Conservation (phyloP, 495 filamentous ascomycete species). For the Xylaria nigripes region DNA sequence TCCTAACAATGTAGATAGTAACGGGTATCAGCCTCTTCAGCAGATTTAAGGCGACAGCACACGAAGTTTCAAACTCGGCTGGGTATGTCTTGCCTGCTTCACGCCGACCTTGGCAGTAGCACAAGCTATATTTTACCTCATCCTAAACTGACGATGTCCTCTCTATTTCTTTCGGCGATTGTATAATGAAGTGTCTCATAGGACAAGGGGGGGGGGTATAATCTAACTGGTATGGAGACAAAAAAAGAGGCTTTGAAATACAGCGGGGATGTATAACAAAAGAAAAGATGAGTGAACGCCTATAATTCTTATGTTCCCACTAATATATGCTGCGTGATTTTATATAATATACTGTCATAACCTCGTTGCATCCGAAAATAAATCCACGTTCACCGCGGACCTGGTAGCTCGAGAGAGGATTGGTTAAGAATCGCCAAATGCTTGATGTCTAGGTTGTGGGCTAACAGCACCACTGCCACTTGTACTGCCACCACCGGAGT, state of each 20-base stretch:
- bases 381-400: background rate
- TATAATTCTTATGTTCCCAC: background rate
- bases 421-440: too few species aligned
- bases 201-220: constrained; percentile 1
- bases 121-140: background rate
- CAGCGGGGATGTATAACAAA: background rate
- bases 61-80: too few species aligned
- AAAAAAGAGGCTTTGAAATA: background rate
- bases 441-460: constrained; percentile 19
- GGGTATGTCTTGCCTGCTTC: background rate
- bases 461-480: constrained; percentile 28
- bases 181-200: background rate
- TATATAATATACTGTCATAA: constrained; percentile 3
- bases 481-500: constrained; percentile 19
- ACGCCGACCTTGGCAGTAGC: background rate
- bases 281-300: background rate
- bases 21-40: too few species aligned
- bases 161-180: constrained; percentile 1
- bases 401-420: background rate
- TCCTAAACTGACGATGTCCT: background rate
- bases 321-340: constrained; percentile 5
- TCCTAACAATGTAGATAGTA: too few species aligned
- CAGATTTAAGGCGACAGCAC: too few species aligned
- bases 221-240: constrained; percentile 5
- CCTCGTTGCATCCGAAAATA: constrained; percentile 5